Evolutionary conservation across 176 grass and related monocot species (phyloP), one percentile per base, ranked within the genome.

Genomic region (Miscanthus lutarioriparius): DNA sequence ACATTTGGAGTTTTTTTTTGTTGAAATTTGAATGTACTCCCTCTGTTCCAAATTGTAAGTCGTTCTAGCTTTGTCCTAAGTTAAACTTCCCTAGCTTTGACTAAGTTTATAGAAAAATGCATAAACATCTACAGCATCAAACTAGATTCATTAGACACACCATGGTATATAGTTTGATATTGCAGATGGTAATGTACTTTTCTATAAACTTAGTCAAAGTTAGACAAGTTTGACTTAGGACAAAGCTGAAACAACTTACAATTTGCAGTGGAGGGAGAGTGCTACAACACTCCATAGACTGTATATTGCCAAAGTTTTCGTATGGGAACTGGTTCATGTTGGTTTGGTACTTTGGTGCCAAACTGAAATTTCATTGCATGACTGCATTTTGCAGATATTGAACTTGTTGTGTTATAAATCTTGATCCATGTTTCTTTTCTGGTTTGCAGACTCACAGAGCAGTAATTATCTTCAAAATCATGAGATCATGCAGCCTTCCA

Each of bases 401-500:
- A 16, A 39, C 30, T 54, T 81, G 35, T 15, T n/a, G 17, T 11
- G 5, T 81, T 26, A 81, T 5, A 49, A 13, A 39, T 71, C 25
- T 26, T 82, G 33, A 81, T 51, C 33, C 26, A 59, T 8, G 2
- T 70, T 88, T 76, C 82, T 87, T 76, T 88, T 75, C 43, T 90
- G 47, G 82, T 79, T 74, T 90, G 47, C 77, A 95, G 93, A 80
- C 63, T 76, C 73, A 81, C 39, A 90, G 72, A 54, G 87, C 96
- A 79, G 81, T 93, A 73, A 95, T 22, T 81, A 85, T 88, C 63
- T 93, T 95, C 81, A 92, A 85, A 81, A 89, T 67, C 69, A 95
- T 98, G 91, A 95, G 81, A 76, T 80, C 72, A 72, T 90, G 53
- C 35, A 66, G 33, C 71, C 83, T 93, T 62, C 93, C 89, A 76